Percentiles rank a stretch among this genome's conserved stretches.
These are phyloP conservation scores for Sporothrix curviconia DNA, from an alignment of 2,329 filamentous ascomycete species.

Conservation along the genomic window DNA sequence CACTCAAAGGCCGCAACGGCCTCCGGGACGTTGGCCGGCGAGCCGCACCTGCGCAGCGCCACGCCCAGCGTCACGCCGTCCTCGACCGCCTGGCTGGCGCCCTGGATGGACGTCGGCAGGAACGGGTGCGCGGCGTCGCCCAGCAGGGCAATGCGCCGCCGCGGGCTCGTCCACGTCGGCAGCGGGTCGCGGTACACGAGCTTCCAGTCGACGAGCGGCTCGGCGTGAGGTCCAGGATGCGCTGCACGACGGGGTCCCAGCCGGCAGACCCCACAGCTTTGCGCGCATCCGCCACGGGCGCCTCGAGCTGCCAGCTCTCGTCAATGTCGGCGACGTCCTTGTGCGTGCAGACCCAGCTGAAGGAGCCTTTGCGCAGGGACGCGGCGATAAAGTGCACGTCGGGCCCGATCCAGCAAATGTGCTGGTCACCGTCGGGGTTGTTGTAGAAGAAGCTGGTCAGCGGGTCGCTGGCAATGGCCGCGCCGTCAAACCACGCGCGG, in stretches of 20 bases:
- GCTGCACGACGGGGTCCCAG: conserved; percentile 42
- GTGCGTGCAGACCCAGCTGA: conserved; percentile 49
- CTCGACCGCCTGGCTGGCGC: conserved; percentile 44
- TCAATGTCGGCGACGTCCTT: conserved; percentile 41
- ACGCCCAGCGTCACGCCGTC: conserved; percentile 42
- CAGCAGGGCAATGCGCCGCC: conserved; percentile 36
- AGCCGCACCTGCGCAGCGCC: conserved; percentile 14
- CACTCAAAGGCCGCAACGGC: conserved; percentile 27
- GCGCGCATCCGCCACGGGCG: conserved; percentile 35
- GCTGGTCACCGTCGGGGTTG: conserved; percentile 38
- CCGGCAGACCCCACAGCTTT: conserved; percentile 36
- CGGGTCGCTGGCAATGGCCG: conserved; percentile 20
- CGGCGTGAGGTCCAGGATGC: conserved; percentile 36
- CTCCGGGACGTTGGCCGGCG: conserved; percentile 18
- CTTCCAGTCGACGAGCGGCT: conserved; percentile 33
- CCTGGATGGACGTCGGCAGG: conserved; percentile 42
- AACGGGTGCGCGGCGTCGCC: conserved; percentile 46
- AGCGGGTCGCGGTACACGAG: conserved; percentile 39
- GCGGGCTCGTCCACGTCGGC: conserved; percentile 36
- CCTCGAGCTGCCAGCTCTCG: conserved; percentile 39
- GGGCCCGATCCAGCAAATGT: conserved; percentile 46
- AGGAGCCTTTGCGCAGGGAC: conserved; percentile 47
- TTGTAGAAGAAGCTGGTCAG: conserved; percentile 18
- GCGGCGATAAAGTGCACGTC: conserved; percentile 48
- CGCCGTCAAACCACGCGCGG: conserved; percentile 38